Conservation (phyloP, 352 stramenopile species). For the Thraustochytrium sp. region DNA sequence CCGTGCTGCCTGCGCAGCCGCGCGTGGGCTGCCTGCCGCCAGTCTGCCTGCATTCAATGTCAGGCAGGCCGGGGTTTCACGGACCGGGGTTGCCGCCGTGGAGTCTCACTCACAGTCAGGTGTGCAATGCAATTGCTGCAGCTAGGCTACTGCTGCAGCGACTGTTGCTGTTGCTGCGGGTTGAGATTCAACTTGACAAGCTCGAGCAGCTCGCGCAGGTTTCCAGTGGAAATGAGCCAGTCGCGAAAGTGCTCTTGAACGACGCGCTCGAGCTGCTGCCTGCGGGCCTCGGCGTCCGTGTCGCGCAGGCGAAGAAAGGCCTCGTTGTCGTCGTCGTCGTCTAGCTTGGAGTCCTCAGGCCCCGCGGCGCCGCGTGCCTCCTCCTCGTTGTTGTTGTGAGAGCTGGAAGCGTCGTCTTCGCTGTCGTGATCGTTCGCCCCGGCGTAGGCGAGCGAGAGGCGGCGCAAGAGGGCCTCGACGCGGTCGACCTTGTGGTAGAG, state of each 20-base stretch:
- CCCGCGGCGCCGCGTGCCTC: too few species aligned
- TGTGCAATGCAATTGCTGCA: neutral
- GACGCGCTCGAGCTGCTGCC: neutral
- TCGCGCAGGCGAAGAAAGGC: too few species aligned
- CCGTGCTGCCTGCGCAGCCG: too few species aligned
- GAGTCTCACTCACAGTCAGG: too few species aligned
- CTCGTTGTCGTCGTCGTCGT: neutral
- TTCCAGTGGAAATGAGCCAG: neutral
- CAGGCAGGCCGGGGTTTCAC: too few species aligned
- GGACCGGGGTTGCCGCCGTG: too few species aligned
- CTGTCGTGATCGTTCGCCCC: neutral
- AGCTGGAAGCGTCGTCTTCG: too few species aligned
- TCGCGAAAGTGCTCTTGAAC: conserved; percentile 1
- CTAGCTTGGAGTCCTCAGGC: neutral
- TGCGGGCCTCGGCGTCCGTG: neutral
- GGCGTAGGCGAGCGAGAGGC: neutral
- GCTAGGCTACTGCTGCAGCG: neutral
- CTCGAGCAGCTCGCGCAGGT: neutral
- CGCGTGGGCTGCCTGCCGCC: too few species aligned
- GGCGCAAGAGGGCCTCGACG: neutral
- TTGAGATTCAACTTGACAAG: conserved; percentile 1
- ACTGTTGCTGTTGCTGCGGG: neutral
- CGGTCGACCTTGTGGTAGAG: neutral
- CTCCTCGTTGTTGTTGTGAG: too few species aligned
- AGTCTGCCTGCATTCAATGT: too few species aligned